These are phyloP conservation scores for Aphanoascus verrucosus DNA, from an alignment of 2,329 filamentous ascomycete genomes.

Conservation along the genomic window DNA sequence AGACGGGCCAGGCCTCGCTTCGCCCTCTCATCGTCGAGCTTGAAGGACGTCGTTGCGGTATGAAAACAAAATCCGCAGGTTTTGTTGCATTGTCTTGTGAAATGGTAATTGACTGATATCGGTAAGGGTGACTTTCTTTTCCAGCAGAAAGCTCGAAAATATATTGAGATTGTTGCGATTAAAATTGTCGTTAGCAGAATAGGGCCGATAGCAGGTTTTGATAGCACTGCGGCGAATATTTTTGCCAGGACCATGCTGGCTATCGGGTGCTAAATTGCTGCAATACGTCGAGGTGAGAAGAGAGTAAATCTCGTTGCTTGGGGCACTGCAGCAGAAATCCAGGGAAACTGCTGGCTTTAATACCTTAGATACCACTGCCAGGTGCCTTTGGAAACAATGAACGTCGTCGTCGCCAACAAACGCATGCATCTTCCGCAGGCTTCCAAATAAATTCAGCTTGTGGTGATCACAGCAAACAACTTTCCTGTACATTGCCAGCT, in stretches of 20 bases:
- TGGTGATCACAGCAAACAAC: no score
- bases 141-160: not conserved
- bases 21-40: constrained; percentile 33
- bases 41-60: constrained; percentile 41
- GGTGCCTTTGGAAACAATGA: no score
- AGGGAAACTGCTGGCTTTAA: no score
- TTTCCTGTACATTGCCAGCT: no score
- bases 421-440: no score
- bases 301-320: not conserved
- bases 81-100: constrained; percentile 41
- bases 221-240: not conserved
- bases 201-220: not conserved
- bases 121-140: not conserved
- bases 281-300: not conserved
- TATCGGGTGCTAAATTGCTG: not conserved
- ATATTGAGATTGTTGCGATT: not conserved
- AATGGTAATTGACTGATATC: constrained; percentile 41
- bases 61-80: constrained; percentile 49
- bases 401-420: no score
- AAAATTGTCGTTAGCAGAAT: not conserved
- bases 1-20: constrained; percentile 40
- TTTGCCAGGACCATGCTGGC: not conserved
- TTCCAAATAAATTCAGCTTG: no score
- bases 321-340: no score
- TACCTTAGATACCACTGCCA: no score